Evolutionary conservation across 768 basidiomycete genomes (phyloP), one percentile per base, ranked within the genome.

Genomic region (Vararia minispora): DNA sequence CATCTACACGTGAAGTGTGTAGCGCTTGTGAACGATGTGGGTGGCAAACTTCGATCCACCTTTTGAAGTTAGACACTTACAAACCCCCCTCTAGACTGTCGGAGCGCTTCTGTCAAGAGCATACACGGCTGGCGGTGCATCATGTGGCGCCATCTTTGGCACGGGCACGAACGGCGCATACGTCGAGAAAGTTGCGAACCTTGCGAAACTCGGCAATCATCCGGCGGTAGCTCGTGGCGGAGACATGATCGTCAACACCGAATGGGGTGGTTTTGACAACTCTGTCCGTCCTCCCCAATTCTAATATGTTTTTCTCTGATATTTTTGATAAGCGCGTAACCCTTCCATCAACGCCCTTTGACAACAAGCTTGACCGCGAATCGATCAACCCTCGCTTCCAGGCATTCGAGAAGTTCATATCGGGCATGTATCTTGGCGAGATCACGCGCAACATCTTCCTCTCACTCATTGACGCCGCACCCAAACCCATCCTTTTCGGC

Each of bases 101-200:
- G 95, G 95, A 22, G 87, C 95, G 5, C 71, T 97, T 31, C 66
- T 99, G 21, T 92, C 92, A 9, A 74, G 89, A 32, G 85, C 91
- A 7, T 99, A 99, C 56, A 85, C 84, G n/a, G 74, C 78, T 3
- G 95, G 95, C 14, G 85, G 85, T 5, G 94, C 88, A 51, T 65
- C 90, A 12, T 72, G 92, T 24, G 85, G 82, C 33, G 82, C 82
- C 39, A 98, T 98, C 52, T 98, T 98, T 55, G 95, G 95, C 18
- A 99, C 95, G 0, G 95, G 95, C 13, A 98, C 95, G 5, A 99
- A 99, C 54, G 95, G 95, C 22, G 95, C 95, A 9, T 99, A 95
- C 60, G 74, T 99, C 34, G 94, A 98, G 57, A 71, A 84, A 48
- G 64, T 91, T 22, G 68, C 73, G 35, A 90, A 88, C 35, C 79